Percentiles rank a stretch among this genome's conserved stretches.
Conservation (phyloP, 2,329 filamentous ascomycete species). For the Periconia digitata region DNA sequence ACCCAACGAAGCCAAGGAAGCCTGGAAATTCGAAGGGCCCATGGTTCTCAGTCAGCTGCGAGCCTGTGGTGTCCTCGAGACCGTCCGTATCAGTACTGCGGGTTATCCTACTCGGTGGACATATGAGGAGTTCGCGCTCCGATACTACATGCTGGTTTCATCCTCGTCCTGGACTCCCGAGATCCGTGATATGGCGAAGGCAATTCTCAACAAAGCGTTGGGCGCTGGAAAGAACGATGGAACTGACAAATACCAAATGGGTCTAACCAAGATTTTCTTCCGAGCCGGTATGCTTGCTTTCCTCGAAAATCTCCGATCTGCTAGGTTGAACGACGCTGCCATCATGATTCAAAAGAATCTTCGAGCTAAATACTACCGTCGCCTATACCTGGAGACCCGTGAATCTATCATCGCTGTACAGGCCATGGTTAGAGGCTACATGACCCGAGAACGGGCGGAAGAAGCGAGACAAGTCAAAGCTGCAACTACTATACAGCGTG, state of each 20-base stretch:
- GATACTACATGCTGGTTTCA: constrained; percentile 97
- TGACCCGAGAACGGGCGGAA: constrained; percentile 75
- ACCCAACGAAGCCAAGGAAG: constrained; percentile 93
- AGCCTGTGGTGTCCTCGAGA: constrained; percentile 98
- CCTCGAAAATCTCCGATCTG: constrained; percentile 90
- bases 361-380: constrained; percentile 90
- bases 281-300: constrained; percentile 98
- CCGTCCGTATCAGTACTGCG: constrained; percentile 94
- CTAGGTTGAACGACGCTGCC: constrained; percentile 86
- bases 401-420: constrained; percentile 80
- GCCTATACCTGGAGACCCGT: constrained; percentile 84
- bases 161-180: constrained; percentile 90
- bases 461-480: constrained; percentile 81
- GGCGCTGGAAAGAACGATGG: constrained; percentile 63
- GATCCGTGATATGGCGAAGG: constrained; percentile 90
- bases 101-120: constrained; percentile 98
- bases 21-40: constrained; percentile 97
- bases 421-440: constrained; percentile 72
- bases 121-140: constrained; percentile 94
- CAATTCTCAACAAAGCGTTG: constrained; percentile 85
- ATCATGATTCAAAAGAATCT: constrained; percentile 99
- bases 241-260: constrained; percentile 94
- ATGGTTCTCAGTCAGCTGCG: constrained; percentile 98
- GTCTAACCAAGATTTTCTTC: constrained; percentile 99
- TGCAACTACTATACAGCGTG: constrained; percentile 89